Evolutionary conservation across 1,284 basidiomycete species (phyloP).

Genomic region (Apiotrichum domesticum): DNA sequence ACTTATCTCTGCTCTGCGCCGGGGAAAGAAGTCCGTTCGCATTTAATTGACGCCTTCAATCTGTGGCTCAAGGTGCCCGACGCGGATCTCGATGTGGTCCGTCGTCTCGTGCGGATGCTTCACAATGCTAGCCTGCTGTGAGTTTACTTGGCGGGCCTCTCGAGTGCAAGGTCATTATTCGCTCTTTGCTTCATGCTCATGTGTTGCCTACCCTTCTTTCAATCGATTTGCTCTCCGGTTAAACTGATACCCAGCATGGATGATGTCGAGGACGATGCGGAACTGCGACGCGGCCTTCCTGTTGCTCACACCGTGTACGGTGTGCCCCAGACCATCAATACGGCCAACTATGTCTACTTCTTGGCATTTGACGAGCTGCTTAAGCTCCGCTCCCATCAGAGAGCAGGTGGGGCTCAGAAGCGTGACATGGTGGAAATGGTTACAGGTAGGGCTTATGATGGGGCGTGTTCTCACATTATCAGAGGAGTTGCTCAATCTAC

Average conservation of each 20-base stretch:
- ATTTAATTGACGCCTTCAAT: constrained; percentile 92
- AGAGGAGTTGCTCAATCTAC: constrained; percentile 84
- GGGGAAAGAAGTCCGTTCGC: constrained; percentile 86
- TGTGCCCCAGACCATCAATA: constrained; percentile 93
- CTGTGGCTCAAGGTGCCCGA: constrained; percentile 77
- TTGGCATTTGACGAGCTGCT: constrained; percentile 74
- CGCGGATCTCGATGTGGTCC: constrained; percentile 65
- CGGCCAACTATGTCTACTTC: constrained; percentile 96
- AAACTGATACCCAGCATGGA: constrained; percentile 61
- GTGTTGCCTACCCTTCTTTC: no score
- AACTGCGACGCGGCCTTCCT: constrained; percentile 76
- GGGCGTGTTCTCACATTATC: neutral
- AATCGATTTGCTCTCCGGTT: neutral
- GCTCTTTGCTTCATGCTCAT: no score
- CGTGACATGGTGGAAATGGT: constrained; percentile 50
- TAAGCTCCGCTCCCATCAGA: constrained; percentile 50
- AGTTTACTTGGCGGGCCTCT: constrained; percentile 28
- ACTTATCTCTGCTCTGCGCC: constrained; percentile 77
- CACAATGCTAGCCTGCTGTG: constrained; percentile 91
- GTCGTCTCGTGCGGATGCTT: constrained; percentile 81
- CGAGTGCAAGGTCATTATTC: no score
- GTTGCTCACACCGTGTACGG: constrained; percentile 95
- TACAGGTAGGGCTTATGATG: constrained; percentile 50
- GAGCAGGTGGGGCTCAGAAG: constrained; percentile 52
- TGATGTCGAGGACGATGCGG: constrained; percentile 94